Evolutionary conservation across 768 basidiomycete species (phyloP), one percentile per base, ranked within the genome.

Genomic region (Tricholoma furcatifolium): DNA sequence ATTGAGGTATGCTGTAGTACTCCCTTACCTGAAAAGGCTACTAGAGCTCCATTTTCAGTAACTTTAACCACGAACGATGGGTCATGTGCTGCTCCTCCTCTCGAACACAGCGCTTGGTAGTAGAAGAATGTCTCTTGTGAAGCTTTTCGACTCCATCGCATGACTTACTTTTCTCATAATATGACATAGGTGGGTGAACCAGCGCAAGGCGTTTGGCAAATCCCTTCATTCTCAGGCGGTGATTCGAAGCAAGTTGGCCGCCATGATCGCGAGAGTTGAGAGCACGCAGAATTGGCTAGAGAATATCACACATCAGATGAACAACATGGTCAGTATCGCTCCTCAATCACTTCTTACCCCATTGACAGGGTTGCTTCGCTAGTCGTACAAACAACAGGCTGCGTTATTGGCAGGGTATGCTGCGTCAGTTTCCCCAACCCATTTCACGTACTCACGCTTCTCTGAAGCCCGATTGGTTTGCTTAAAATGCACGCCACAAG

Each of bases 31-130:
- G 27, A 30, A 47, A 21, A 8, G 0, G 17, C 9, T 27, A 46
- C 9, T 49, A 18, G 49, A 41, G 47, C 31, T 52, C 34, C 15
- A n/a, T 53, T 40, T 47, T 8, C 40, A 86, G 83, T 57, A 97
- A 97, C 73, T 97, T 96, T 72, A 96, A 95, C 68, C 93, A 95
- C 70, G 94, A 94, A 66, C 86, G 90, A 64, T 95, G 91, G 92
- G 87, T 90, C 48, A 94, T 93, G 88, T 83, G 81, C 65, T 90
- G 89, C 60, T 74, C 80, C 30, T 84, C 81, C 21, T 84, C 84
- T 43, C 77, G 87, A 55, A 70, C 71, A 49, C 91, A 93, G 60
- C 83, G 93, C 30, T 45, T 69, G 17, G 74, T 78, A 43, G 75
- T 77, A 17, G 74, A 79, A 60, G 76, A 78, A 63, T 77, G 76